These are phyloP conservation scores for Westerdykella ornata DNA, from an alignment of 2,329 filamentous ascomycete genomes.

Conservation along the genomic window DNA sequence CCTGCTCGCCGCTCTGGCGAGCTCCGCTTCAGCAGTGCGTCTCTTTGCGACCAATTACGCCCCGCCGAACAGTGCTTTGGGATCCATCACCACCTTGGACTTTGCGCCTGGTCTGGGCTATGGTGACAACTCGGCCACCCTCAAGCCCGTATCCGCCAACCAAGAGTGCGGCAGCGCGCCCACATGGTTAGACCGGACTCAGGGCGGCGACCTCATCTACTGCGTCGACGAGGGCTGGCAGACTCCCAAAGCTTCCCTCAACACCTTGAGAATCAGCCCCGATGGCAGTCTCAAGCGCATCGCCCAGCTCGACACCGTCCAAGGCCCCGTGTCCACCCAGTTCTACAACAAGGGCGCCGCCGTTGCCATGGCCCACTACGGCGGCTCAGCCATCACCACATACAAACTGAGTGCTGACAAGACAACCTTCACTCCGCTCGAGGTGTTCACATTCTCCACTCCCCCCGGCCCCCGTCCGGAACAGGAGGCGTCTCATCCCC, in stretches of 20 bases:
- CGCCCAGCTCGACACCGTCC: conserved; percentile 29
- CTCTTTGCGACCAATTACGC: conserved; percentile 43
- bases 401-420: conserved; percentile 16
- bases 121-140: conserved; percentile 11
- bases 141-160: conserved; percentile 42
- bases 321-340: conserved; percentile 38
- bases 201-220: conserved; percentile 47
- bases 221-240: conserved; percentile 55
- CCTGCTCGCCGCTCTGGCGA: conserved; percentile 14
- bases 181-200: conserved; percentile 56
- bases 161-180: conserved; percentile 49
- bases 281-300: conserved; percentile 37
- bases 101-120: conserved; percentile 18
- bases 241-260: conserved; percentile 37
- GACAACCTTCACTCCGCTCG: conserved; percentile 17
- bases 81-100: conserved; percentile 39
- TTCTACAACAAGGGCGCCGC: conserved; percentile 38
- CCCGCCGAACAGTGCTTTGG: conserved; percentile 12
- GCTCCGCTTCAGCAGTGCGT: conserved; percentile 19
- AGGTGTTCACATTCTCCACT: conserved; percentile 40
- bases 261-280: conserved; percentile 21
- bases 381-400: conserved; percentile 34
- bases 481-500: conserved; percentile 55
- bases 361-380: conserved; percentile 41
- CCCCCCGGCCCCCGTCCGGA: conserved; percentile 33